phyloP scores from a whole-genome alignment of 148 eudicot species.

The Spergularia bocconei region DNA sequence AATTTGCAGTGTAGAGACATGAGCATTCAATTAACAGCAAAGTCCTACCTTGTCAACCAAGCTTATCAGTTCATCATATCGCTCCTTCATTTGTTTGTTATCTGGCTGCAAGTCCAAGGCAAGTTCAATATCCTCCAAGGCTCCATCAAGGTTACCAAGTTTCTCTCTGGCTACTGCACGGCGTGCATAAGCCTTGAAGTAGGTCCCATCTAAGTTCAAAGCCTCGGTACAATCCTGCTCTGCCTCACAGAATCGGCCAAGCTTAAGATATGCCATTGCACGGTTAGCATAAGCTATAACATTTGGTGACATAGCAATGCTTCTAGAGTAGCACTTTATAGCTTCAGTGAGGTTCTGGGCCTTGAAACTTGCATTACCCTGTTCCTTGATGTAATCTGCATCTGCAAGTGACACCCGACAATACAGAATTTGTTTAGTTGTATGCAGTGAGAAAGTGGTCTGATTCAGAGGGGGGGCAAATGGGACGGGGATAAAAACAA shows the following conservation, averaged over 20 bases:
- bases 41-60: conserved; percentile 55
- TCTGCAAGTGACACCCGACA: too few relatives aligned
- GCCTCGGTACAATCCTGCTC: conserved; percentile 92
- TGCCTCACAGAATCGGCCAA: conserved; percentile 70
- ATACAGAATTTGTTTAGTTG: too few relatives aligned
- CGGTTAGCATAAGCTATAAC: conserved; percentile 85
- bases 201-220: conserved; percentile 70
- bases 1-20: too few relatives aligned
- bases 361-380: conserved; percentile 84
- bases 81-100: conserved; percentile 67
- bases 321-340: conserved; percentile 78
- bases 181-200: conserved; percentile 78
- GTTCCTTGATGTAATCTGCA: not conserved
- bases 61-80: conserved; percentile 53
- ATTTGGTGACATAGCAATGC: conserved; percentile 75
- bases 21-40: too few relatives aligned
- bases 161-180: conserved; percentile 79
- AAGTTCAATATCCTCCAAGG: conserved; percentile 75
- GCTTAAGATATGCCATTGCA: conserved; percentile 80
- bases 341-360: conserved; percentile 76
- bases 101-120: conserved; percentile 74
- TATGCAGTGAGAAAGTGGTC: too few relatives aligned
- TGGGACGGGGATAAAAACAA: too few relatives aligned
- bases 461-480: too few relatives aligned
- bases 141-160: conserved; percentile 65